Evolutionary conservation across 2,329 filamentous ascomycete genomes (phyloP), one percentile per base, ranked within the genome.

Genomic region (Colletotrichum truncatum): DNA sequence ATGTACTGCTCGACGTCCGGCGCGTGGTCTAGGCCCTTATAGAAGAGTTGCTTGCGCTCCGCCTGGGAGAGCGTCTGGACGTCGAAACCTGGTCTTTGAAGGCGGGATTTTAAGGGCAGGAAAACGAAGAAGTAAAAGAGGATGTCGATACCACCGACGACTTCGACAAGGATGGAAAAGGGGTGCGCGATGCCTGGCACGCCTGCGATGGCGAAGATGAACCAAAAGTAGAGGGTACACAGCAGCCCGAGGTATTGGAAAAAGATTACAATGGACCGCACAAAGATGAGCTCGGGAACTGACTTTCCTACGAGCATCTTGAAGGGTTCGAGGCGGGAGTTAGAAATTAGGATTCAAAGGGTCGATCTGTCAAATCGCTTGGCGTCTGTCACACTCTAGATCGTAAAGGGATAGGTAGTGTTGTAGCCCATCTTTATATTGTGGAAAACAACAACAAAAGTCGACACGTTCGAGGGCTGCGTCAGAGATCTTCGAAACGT

Each of bases 1-100:
- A 93, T 69, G 71, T 91, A 93, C 23, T 76, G 76, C 61, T 87
- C 84, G 0, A 81, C 77, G 64, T 88, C 83, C 0, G 84, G 78
- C 3, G 90, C 81, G 69, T 85, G 86, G 28, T 78, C 78, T 59
- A 85, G 78, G 73, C 87, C 88, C 38, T 82, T 81, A 51, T 81
- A 74, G 72, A 92, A 91, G 5, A 93, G 77, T 2, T 74, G 80
- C 46, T 79, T 76, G 25, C 91, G 82, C 57, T 88, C 80, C 5
- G 81, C 73, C 28, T 76, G 77, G 1, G 81, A 76, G 8, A 84
- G 73, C 0, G 78, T 73, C 1, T 74, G 70, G 1, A 83, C 82
- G 52, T 85, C 78, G 6, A 72, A 65, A 4, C 81, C 81, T 23
- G 73, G 71, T 14, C 71, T 64, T 9, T 73, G 71, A 16, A 85